Evolutionary conservation across 2,329 filamentous ascomycete species (phyloP).

Genomic region (Diaporthe sp.): DNA sequence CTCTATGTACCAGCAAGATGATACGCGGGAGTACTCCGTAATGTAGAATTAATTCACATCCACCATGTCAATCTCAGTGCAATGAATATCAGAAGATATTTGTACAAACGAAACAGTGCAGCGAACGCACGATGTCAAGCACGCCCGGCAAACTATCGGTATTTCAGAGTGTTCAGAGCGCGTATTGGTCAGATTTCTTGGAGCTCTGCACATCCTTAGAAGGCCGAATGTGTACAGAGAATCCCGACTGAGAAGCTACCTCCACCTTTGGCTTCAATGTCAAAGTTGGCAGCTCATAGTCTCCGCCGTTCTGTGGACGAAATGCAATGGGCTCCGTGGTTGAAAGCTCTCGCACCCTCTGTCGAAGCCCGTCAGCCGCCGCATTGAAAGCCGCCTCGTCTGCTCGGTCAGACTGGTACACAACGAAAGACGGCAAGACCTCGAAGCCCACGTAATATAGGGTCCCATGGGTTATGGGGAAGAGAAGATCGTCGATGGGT

Average conservation of each 20-base stretch:
- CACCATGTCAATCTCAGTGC: not conserved
- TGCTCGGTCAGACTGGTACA: not conserved
- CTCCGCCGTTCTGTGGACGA: not conserved
- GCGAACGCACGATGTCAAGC: not conserved
- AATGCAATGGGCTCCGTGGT: not conserved
- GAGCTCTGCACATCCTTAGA: not conserved
- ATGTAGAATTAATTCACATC: not conserved
- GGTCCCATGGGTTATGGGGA: not conserved
- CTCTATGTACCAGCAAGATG: not conserved
- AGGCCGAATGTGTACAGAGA: not conserved
- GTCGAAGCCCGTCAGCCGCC: not conserved
- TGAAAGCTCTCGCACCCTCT: not conserved
- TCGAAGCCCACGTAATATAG: not conserved
- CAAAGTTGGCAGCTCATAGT: not conserved
- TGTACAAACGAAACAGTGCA: not conserved
- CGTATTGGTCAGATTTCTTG: not conserved
- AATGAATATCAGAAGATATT: not conserved
- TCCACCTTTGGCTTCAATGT: not conserved
- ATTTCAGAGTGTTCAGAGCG: not conserved
- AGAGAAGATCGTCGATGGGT: not conserved
- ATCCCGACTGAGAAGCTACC: not conserved
- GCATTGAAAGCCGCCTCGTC: not conserved
- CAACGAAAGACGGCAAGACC: constrained; percentile 14
- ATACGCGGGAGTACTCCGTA: not conserved
- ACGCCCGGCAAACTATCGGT: no score